These are phyloP conservation scores for Hypoxylon subgilvum DNA, from an alignment of 495 filamentous ascomycete genomes.

Conservation along the genomic window DNA sequence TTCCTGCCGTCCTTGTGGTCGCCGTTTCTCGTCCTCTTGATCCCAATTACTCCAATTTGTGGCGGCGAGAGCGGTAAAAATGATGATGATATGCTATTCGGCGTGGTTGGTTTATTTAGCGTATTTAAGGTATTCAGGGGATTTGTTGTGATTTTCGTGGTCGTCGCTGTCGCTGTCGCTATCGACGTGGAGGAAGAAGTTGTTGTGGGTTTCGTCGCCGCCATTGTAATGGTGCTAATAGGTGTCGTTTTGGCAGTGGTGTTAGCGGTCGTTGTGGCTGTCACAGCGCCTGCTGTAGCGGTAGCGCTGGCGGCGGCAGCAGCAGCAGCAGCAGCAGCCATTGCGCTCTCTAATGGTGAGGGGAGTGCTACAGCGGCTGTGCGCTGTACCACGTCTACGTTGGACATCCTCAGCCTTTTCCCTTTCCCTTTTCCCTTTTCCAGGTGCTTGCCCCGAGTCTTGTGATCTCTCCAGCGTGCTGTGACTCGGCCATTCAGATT, in stretches of 20 bases:
- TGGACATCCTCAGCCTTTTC: conserved; percentile 43
- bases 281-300: conserved; percentile 16
- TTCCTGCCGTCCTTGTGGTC: conserved; percentile 41
- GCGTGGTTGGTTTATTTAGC: conserved; percentile 8
- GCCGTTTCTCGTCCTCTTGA: conserved; percentile 38
- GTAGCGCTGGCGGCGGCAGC: too few relatives aligned
- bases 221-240: conserved; percentile 9
- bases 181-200: conserved; percentile 17
- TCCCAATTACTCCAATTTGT: conserved; percentile 35
- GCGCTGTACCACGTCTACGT: conserved; percentile 45
- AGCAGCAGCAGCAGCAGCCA: conserved; percentile 41
- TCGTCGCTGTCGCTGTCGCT: conserved; percentile 17
- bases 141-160: conserved; percentile 5
- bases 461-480: conserved; percentile 39
- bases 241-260: not conserved
- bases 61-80: conserved; percentile 3
- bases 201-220: conserved; percentile 30
- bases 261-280: conserved; percentile 6
- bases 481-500: conserved; percentile 46
- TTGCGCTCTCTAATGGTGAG: conserved; percentile 39
- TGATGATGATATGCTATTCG: conserved; percentile 10
- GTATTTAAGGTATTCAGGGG: not conserved
- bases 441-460: conserved; percentile 41
- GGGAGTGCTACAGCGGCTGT: conserved; percentile 40
- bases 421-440: conserved; percentile 17